Base-by-base conservation (phyloP, 306 rosid genomes). In the Senna siamea region DNA sequence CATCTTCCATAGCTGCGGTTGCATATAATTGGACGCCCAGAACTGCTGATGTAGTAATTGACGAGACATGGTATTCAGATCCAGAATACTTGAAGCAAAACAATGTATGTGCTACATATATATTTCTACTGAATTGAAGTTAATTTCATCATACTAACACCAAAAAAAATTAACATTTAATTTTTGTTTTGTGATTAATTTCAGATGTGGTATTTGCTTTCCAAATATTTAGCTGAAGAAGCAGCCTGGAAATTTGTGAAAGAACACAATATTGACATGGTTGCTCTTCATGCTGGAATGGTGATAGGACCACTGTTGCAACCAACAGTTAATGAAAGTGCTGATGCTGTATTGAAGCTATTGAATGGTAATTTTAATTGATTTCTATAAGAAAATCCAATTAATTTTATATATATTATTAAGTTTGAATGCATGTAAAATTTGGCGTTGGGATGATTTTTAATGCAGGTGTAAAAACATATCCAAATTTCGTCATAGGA, bases 291-390 rank as follows among this genome's bases (percentile, higher is more conserved):
- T 78, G 93, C 93, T 35, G 85, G 87, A 18, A 85, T 88, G 93
- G 93, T 88, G 62, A 83, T 88, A 11, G 96, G 96, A 68, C 96
- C 96, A 73, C 87, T 90, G 53, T 76, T 90, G 76, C 96, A 90
- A 82, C 93, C 96, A 6, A 82, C 89, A 0, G 86, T 90, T 22
- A 90, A 90, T 76, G 85, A 92, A 47, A 90, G 92, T 64, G 83
- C 87, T 73, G 87, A 85, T 50, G 56, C 82, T n/a, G 37, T 90
- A 78, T 60, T 86, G 66, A 86, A 78, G 75, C 17, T 90, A 4
- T 19, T 90, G 37, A 85, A 83, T 57, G 96, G 96, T 90, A 88
- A 41, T 19, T 7, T 40, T 71, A 47, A 26, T 20, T 41, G 53
- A 63, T 17, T 14, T n/a, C n/a, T n/a, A n/a, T n/a, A n/a, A n/a